These are phyloP conservation scores for Russula ochroleuca DNA, from an alignment of 768 basidiomycete species.

Conservation along the genomic window DNA sequence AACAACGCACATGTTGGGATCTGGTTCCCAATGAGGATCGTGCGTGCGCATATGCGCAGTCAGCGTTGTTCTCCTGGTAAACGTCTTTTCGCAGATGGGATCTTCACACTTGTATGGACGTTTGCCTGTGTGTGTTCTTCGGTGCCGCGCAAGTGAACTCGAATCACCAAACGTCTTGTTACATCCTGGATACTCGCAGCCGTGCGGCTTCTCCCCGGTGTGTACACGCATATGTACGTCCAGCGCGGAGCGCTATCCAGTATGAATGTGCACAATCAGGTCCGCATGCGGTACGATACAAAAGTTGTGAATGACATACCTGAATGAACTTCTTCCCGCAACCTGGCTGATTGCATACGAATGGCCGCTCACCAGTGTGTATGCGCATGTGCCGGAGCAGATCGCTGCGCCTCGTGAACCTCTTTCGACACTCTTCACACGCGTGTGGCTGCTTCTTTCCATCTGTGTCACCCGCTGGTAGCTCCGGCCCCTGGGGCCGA, in stretches of 20 bases:
- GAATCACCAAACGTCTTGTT: slow-evolving; percentile 88
- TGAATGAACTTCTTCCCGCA: slow-evolving; percentile 93
- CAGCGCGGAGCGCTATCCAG: slow-evolving; percentile 71
- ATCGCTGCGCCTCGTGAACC: slow-evolving; percentile 80
- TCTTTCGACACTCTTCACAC: slow-evolving; percentile 75
- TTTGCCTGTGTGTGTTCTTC: slow-evolving; percentile 84
- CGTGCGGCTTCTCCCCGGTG: slow-evolving; percentile 90
- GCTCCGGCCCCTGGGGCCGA: slow-evolving; percentile 21
- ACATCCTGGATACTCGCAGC: slow-evolving; percentile 85
- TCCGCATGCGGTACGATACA: slow-evolving; percentile 20
- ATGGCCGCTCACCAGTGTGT: slow-evolving; percentile 87
- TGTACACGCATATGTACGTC: slow-evolving; percentile 87
- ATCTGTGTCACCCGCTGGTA: slow-evolving; percentile 31
- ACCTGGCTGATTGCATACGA: slow-evolving; percentile 61
- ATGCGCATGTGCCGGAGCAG: slow-evolving; percentile 82
- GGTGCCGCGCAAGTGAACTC: slow-evolving; percentile 85
- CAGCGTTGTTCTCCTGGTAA: slow-evolving; percentile 79
- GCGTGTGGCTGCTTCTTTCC: slow-evolving; percentile 45
- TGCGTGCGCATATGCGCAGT: slow-evolving; percentile 87
- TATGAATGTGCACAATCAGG: slow-evolving; percentile 12
- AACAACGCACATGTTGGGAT: slow-evolving; percentile 67
- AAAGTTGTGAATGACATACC: slow-evolving; percentile 41
- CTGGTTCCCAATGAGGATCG: slow-evolving; percentile 80
- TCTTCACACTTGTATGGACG: slow-evolving; percentile 85
- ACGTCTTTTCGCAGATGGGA: slow-evolving; percentile 78